These are phyloP conservation scores for Rhodotorula sp. DNA, from an alignment of 1,284 basidiomycete species.

Conservation along the genomic window DNA sequence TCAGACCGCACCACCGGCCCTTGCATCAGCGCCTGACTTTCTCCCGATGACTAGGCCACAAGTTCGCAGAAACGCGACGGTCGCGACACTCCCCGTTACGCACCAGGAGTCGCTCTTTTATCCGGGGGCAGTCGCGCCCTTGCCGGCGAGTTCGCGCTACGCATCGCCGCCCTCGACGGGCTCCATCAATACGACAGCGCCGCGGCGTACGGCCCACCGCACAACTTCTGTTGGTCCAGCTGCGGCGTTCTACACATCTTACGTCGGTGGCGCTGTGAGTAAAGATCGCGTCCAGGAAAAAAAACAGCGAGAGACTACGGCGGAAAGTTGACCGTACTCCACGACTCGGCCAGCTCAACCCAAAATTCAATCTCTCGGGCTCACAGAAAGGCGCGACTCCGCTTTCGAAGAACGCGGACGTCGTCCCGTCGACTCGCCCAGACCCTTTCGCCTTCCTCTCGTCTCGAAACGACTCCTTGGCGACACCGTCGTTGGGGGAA, in stretches of 20 bases:
- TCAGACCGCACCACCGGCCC: not conserved
- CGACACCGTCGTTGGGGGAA: no score
- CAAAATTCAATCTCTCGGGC: not conserved
- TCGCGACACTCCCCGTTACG: not conserved
- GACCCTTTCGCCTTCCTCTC: not conserved
- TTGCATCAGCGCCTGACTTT: no score
- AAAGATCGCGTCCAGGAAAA: no score
- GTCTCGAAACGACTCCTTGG: no score
- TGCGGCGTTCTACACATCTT: not conserved
- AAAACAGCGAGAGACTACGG: not conserved
- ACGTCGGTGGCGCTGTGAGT: not conserved
- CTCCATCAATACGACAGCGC: not conserved
- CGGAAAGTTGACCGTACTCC: not conserved
- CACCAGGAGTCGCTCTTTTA: not conserved
- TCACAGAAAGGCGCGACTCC: not conserved
- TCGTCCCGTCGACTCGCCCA: no score
- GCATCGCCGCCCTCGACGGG: not conserved
- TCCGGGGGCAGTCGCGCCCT: not conserved
- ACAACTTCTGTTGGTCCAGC: not conserved
- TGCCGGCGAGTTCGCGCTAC: not conserved
- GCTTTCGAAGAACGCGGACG: not conserved
- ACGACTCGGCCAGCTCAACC: no score
- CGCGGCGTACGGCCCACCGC: fast-evolving
- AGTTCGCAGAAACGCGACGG: not conserved
- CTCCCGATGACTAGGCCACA: not conserved